Evolutionary conservation across 2,329 filamentous ascomycete genomes (phyloP).

Genomic region (Teratosphaeria destructans): DNA sequence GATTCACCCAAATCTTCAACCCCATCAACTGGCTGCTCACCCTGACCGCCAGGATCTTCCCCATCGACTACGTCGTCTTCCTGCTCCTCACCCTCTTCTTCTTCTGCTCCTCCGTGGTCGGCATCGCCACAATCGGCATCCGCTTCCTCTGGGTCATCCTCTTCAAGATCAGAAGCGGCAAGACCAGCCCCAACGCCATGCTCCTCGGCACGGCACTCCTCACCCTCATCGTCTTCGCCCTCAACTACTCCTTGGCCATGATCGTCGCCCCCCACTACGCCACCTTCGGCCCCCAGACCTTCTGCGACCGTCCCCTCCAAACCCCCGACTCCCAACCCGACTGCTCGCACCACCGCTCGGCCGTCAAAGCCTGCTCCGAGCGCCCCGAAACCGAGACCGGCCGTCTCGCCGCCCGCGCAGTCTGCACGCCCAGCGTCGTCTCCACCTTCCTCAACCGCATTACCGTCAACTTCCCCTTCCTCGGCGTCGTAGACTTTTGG

Average conservation of each 20-base stretch:
- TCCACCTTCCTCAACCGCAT: slow-evolving; percentile 90
- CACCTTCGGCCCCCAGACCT: slow-evolving; percentile 87
- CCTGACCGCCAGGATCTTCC: slow-evolving; percentile 71
- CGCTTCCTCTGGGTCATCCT: slow-evolving; percentile 92
- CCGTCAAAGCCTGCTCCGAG: slow-evolving; percentile 77
- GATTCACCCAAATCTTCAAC: slow-evolving; percentile 82
- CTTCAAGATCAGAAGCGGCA: slow-evolving; percentile 80
- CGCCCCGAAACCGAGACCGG: slow-evolving; percentile 58
- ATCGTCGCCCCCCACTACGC: slow-evolving; percentile 92
- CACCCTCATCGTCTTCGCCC: slow-evolving; percentile 76
- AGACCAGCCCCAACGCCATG: slow-evolving; percentile 84
- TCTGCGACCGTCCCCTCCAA: slow-evolving; percentile 63
- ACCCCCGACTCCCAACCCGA: slow-evolving; percentile 59
- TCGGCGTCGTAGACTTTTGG: slow-evolving; percentile 90
- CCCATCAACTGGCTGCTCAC: slow-evolving; percentile 87
- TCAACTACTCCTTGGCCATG: slow-evolving; percentile 90
- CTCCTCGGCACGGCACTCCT: slow-evolving; percentile 85
- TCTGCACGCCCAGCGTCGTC: slow-evolving; percentile 85
- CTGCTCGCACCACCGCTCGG: slow-evolving; percentile 59
- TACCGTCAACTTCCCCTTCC: slow-evolving; percentile 88
- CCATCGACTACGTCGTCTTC: slow-evolving; percentile 86
- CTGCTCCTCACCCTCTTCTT: slow-evolving; percentile 74
- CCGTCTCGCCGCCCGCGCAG: slow-evolving; percentile 57
- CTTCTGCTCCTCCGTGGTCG: slow-evolving; percentile 78
- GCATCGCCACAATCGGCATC: slow-evolving; percentile 78